A percentile compares a stretch with the other conserved stretches of the same genome.
Conservation (phyloP, 2,329 filamentous ascomycete genomes). For the Fusarium gaditjirri region DNA sequence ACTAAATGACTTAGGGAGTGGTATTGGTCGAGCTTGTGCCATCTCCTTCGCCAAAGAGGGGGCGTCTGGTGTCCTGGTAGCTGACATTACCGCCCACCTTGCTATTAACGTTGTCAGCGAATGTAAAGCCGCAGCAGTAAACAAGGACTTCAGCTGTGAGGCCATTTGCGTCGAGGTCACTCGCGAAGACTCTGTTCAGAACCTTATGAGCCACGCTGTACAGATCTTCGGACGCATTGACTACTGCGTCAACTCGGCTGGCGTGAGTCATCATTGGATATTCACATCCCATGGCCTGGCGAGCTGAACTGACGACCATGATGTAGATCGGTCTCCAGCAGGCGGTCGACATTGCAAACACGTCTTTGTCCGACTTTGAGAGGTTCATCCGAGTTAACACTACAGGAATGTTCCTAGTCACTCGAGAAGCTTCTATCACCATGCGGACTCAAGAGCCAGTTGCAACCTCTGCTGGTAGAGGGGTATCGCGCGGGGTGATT, state of each 20-base stretch:
- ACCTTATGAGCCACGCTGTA: not conserved
- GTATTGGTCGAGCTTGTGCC: not conserved
- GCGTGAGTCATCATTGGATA: not conserved
- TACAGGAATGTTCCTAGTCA: not conserved
- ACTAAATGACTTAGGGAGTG: not conserved
- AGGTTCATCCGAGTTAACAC: not conserved
- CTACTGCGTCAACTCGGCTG: not conserved
- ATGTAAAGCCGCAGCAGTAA: not conserved
- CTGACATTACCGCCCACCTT: not conserved
- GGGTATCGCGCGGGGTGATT: rapidly evolving
- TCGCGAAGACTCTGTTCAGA: not conserved
- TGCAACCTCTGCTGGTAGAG: not conserved
- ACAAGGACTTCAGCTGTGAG: not conserved
- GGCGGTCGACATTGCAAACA: not conserved
- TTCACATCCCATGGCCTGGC: not conserved
- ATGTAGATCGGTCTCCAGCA: not conserved
- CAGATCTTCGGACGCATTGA: not conserved
- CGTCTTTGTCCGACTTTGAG: not conserved
- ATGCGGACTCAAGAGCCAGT: not conserved
- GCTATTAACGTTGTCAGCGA: not conserved
- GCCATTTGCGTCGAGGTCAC: not conserved
- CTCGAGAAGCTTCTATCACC: not conserved
- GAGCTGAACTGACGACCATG: rapidly evolving
- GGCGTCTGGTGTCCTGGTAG: not conserved
- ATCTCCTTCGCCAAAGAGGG: not conserved